These are phyloP conservation scores for Aspergillus cristatus DNA, from an alignment of 495 filamentous ascomycete species.

Conservation along the genomic window DNA sequence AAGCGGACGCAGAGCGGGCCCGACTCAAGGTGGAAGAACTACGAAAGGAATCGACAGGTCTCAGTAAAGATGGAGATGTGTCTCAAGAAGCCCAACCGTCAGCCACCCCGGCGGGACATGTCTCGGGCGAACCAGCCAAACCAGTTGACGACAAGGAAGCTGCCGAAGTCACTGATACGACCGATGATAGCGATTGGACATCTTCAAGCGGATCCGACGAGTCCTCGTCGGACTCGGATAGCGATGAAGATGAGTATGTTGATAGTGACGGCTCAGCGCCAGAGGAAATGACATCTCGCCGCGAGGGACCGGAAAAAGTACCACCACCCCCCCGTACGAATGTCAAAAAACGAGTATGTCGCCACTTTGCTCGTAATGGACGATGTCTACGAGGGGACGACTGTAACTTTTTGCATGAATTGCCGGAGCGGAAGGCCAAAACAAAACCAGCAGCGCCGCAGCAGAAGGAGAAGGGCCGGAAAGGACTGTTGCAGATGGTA, in stretches of 20 bases:
- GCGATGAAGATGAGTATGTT: slow-evolving; percentile 24
- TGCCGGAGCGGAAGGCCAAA: slow-evolving; percentile 22
- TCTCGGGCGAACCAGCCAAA: neutral
- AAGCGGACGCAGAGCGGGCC: slow-evolving; percentile 36
- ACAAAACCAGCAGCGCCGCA: slow-evolving; percentile 13
- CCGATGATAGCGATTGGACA: slow-evolving; percentile 25
- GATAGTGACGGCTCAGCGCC: slow-evolving; percentile 19
- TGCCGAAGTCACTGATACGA: slow-evolving; percentile 11
- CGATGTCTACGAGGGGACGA: slow-evolving; percentile 35
- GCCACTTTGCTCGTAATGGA: slow-evolving; percentile 37
- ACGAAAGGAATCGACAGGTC: slow-evolving; percentile 14
- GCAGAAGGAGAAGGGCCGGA: slow-evolving; percentile 29
- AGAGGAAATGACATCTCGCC: slow-evolving; percentile 32
- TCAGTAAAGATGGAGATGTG: slow-evolving; percentile 4
- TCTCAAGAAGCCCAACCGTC: no score
- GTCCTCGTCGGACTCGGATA: slow-evolving; percentile 26
- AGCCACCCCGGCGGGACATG: no score
- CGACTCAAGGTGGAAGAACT: slow-evolving; percentile 28
- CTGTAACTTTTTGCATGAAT: slow-evolving; percentile 40
- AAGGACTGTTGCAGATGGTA: slow-evolving; percentile 44
- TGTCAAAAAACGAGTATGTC: slow-evolving; percentile 28
- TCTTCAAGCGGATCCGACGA: slow-evolving; percentile 28
- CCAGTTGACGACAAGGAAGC: slow-evolving; percentile 11
- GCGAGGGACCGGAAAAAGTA: slow-evolving; percentile 32
- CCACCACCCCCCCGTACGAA: slow-evolving; percentile 31